Evolutionary conservation across 495 filamentous ascomycete species (phyloP).

Genomic region (Immersiella caudata): DNA sequence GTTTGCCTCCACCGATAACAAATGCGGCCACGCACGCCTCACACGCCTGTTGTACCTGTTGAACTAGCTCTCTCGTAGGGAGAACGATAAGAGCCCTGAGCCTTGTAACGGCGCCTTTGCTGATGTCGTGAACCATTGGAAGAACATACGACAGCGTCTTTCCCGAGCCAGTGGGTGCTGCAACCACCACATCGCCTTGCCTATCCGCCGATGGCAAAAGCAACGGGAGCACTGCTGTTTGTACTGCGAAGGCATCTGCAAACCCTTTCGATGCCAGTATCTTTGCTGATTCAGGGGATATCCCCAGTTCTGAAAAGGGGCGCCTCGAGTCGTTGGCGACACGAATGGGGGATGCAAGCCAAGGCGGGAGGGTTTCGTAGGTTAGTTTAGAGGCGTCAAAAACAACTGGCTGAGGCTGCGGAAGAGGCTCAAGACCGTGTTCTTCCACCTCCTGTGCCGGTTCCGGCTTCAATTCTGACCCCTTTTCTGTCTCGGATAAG

Average conservation of each 20-base stretch:
- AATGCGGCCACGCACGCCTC: conserved; percentile 63
- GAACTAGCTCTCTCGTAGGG: conserved; percentile 86
- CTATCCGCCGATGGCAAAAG: conserved; percentile 61
- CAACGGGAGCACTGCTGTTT: conserved; percentile 77
- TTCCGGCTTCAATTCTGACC: conserved; percentile 39
- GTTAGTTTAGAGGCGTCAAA: conserved; percentile 54
- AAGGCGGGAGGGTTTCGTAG: conserved; percentile 63
- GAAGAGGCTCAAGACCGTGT: conserved; percentile 73
- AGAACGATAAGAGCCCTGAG: conserved; percentile 80
- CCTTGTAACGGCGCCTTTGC: conserved; percentile 57
- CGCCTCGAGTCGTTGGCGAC: conserved; percentile 59
- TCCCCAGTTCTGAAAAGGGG: conserved; percentile 65
- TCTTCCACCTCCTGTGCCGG: conserved; percentile 61
- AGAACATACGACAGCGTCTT: conserved; percentile 91
- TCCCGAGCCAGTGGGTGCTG: conserved; percentile 88
- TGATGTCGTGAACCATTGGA: conserved; percentile 78
- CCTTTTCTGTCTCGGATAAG: conserved; percentile 34
- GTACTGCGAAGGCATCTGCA: conserved; percentile 79
- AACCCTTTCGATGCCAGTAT: conserved; percentile 67
- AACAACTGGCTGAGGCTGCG: conserved; percentile 67
- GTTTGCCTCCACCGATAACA: conserved; percentile 53
- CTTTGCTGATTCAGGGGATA: conserved; percentile 42
- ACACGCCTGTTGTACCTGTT: conserved; percentile 73
- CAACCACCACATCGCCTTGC: conserved; percentile 79
- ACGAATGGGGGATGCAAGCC: conserved; percentile 74